A percentile compares a stretch with the other conserved stretches of the same genome.
Conservation (phyloP, 441 rosid genomes). For the Eutrema salsugineum region DNA sequence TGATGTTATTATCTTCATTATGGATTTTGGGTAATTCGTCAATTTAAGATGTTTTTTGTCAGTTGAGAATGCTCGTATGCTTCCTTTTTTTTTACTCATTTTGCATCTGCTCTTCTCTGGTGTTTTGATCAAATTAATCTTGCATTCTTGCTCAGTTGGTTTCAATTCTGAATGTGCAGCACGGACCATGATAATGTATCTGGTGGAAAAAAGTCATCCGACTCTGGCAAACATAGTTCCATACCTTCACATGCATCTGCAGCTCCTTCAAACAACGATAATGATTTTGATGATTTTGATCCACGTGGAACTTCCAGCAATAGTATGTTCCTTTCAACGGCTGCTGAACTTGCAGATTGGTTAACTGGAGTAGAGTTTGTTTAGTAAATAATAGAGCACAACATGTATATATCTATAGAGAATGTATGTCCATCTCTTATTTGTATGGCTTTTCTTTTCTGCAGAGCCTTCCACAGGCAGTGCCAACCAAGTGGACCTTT, state of each 20-base stretch:
- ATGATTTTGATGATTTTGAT: slow-evolving; percentile 92
- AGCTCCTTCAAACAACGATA: slow-evolving; percentile 48
- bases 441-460: slow-evolving; percentile 24
- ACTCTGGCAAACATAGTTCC: slow-evolving; percentile 40
- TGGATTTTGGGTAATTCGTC: background rate
- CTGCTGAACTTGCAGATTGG: background rate
- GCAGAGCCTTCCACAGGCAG: slow-evolving; percentile 66
- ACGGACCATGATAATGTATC: slow-evolving; percentile 51
- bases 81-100: background rate
- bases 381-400: background rate
- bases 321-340: slow-evolving; percentile 45
- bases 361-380: background rate
- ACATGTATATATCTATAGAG: background rate
- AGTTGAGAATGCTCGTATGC: background rate
- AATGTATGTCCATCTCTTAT: background rate
- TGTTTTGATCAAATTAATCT: background rate
- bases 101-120: background rate
- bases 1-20: background rate
- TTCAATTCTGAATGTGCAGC: slow-evolving; percentile 42
- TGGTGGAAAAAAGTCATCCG: slow-evolving; percentile 43
- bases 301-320: slow-evolving; percentile 83
- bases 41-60: background rate
- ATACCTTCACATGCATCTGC: slow-evolving; percentile 36
- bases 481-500: slow-evolving; percentile 72
- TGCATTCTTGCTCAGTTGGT: slow-evolving; percentile 6